Evolutionary conservation across 2,329 filamentous ascomycete species (phyloP), one percentile per base, ranked within the genome.

Genomic region (Graphilbum sp.): DNA sequence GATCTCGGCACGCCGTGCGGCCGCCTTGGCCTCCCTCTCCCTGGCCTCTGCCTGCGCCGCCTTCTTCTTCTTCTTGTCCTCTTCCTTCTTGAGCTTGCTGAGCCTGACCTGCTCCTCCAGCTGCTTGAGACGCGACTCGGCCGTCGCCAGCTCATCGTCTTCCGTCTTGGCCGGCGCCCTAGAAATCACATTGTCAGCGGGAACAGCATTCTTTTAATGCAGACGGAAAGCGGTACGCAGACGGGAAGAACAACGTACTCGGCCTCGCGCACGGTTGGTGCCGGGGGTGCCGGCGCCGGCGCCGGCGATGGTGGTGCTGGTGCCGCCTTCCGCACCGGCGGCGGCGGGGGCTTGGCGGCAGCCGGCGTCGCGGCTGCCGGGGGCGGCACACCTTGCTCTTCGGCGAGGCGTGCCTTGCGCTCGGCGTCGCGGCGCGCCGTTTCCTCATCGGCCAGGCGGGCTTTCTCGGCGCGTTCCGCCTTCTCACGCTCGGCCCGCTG

Each of bases 31-130:
- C 55, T 96, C 88, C 54, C 92, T 87, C 50, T 94, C 84, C 57
- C 85, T 88, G 8, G 86, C 75, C 48, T 90, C 84, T 36, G 80
- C 81, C 51, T 82, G 67, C 10, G 86, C 86, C 18, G 85, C 88
- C 62, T 94, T 87, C 64, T 86, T 90, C 49, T 73, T 79, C 45
- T 79, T 83, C 66, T 93, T 95, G 61, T 95, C 90, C 56, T 98
- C 90, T 48, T 92, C 82, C 59, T 94, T 96, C 66, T 85, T 88
- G 37, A 96, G 62, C 63, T 96, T 98, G 50, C 87, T 85, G 53
- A 87, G 83, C 45, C 78, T 79, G 37, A 96, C 86, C 57, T 95
- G 86, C 54, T 96, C 86, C 58, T 98, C 87, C 9, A 98, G 72
- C 15, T 85, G 86, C 54, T 77, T 84, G 19, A 96, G 69, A 36